phyloP scores from a whole-genome alignment of 805 yeast species.

The Saturnispora bothae region DNA sequence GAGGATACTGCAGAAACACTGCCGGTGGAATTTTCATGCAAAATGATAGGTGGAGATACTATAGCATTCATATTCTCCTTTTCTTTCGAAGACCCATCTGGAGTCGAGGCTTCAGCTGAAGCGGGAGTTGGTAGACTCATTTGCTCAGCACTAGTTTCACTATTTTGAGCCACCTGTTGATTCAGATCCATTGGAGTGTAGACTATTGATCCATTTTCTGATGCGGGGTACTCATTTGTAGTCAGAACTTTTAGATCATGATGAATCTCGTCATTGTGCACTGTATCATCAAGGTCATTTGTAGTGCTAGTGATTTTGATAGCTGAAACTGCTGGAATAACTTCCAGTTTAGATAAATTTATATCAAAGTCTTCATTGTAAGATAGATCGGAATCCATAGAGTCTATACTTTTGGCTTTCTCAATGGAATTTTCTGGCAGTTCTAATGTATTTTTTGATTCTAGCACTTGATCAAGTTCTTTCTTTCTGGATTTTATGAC shows the following conservation, averaged over 20 bases:
- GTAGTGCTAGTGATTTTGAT: not conserved
- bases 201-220: constrained; percentile 3
- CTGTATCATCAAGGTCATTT: not conserved
- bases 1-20: not conserved
- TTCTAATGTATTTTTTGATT: constrained; percentile 11
- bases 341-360: not conserved
- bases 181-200: constrained; percentile 3
- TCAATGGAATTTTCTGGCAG: constrained; percentile 1
- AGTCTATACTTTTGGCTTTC: constrained; percentile 3
- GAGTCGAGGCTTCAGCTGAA: not conserved
- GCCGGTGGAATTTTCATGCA: not conserved
- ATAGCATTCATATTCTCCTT: not conserved
- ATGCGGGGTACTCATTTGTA: not conserved
- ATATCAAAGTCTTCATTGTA: constrained; percentile 4
- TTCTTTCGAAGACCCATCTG: too few relatives aligned
- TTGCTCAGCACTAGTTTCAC: not conserved
- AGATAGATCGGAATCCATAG: constrained; percentile 4
- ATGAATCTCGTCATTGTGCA: not conserved
- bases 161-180: not conserved
- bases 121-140: not conserved
- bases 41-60: not conserved
- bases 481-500: constrained; percentile 5
- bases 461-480: constrained; percentile 12
- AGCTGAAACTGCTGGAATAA: not conserved
- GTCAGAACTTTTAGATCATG: not conserved